Conservation (phyloP, 2,329 filamentous ascomycete genomes). For the Spiromastix sp. region DNA sequence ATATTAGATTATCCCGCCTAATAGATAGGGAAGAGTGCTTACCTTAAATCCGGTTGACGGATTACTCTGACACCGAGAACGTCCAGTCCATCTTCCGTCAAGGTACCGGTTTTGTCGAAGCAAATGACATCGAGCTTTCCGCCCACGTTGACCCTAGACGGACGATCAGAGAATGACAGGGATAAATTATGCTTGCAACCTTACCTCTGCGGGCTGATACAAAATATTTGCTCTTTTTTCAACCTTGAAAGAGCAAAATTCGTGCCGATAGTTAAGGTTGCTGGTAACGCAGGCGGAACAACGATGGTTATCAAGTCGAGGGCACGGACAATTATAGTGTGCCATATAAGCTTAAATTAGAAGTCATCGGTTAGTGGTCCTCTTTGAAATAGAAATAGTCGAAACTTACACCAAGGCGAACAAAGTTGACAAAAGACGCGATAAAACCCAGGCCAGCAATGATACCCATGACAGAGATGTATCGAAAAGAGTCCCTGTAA, state of each 20-base stretch:
- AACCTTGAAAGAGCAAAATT: slow-evolving; percentile 85
- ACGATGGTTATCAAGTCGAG: slow-evolving; percentile 96
- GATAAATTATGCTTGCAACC: no score
- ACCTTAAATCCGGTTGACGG: slow-evolving; percentile 46
- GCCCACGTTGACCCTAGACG: slow-evolving; percentile 77
- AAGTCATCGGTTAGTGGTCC: slow-evolving; percentile 16
- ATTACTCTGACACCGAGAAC: slow-evolving; percentile 81
- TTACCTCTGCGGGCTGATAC: slow-evolving; percentile 78
- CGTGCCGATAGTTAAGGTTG: slow-evolving; percentile 90
- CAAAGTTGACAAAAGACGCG: slow-evolving; percentile 86
- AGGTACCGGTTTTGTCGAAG: slow-evolving; percentile 81
- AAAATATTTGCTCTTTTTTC: slow-evolving; percentile 86
- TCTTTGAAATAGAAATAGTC: background rate
- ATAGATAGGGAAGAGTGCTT: background rate
- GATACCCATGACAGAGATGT: slow-evolving; percentile 90
- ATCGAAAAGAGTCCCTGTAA: slow-evolving; percentile 93
- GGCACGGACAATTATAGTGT: slow-evolving; percentile 82
- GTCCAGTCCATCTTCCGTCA: slow-evolving; percentile 78
- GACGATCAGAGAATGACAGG: no score
- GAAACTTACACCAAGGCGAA: slow-evolving; percentile 57
- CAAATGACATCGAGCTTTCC: slow-evolving; percentile 80
- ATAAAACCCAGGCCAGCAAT: slow-evolving; percentile 81
- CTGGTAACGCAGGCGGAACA: slow-evolving; percentile 86
- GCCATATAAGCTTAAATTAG: slow-evolving; percentile 75
- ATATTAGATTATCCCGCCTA: background rate